Evolutionary conservation across 1,139 yeast genomes (phyloP).

Genomic region (Zygoascus meyerae): DNA sequence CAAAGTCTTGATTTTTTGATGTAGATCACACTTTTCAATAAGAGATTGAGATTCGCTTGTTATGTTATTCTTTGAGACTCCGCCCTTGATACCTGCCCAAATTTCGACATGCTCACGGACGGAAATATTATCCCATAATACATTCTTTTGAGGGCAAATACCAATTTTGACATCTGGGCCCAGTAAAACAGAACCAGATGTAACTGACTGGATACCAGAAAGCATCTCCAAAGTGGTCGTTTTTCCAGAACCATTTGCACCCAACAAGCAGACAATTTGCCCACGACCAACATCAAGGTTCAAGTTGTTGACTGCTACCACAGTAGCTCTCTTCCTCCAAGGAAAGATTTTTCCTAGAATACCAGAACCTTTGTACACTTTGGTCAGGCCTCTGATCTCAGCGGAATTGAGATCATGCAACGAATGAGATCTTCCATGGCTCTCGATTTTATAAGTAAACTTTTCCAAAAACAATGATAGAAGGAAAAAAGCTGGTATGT

Average conservation of each 20-base stretch:
- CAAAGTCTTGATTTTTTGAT: slow-evolving; percentile 21
- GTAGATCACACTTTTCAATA: slow-evolving; percentile 31
- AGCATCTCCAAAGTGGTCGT: slow-evolving; percentile 37
- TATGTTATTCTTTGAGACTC: slow-evolving; percentile 13
- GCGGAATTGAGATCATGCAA: slow-evolving; percentile 19
- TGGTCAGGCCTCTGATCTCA: slow-evolving; percentile 22
- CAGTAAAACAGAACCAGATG: slow-evolving; percentile 28
- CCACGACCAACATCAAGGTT: slow-evolving; percentile 27
- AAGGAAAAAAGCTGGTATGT: slow-evolving; percentile 26
- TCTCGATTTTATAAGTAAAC: slow-evolving; percentile 20
- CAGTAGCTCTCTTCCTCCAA: slow-evolving; percentile 16
- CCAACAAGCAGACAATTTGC: slow-evolving; percentile 33
- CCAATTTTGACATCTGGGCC: slow-evolving; percentile 30
- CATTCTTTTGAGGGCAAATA: slow-evolving; percentile 37
- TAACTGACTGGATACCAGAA: slow-evolving; percentile 31
- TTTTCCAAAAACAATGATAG: slow-evolving; percentile 26
- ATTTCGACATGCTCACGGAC: slow-evolving; percentile 32
- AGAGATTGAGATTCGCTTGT: slow-evolving; percentile 18
- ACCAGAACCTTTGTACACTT: slow-evolving; percentile 23
- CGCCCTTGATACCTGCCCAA: slow-evolving; percentile 33
- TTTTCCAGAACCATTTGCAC: slow-evolving; percentile 39
- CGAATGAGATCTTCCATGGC: slow-evolving; percentile 12
- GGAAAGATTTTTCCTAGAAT: slow-evolving; percentile 10
- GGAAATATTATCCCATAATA: slow-evolving; percentile 34
- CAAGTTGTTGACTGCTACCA: slow-evolving; percentile 32